Base-by-base conservation (phyloP, 331 rosid genomes). In the Pyrus hybrid region DNA sequence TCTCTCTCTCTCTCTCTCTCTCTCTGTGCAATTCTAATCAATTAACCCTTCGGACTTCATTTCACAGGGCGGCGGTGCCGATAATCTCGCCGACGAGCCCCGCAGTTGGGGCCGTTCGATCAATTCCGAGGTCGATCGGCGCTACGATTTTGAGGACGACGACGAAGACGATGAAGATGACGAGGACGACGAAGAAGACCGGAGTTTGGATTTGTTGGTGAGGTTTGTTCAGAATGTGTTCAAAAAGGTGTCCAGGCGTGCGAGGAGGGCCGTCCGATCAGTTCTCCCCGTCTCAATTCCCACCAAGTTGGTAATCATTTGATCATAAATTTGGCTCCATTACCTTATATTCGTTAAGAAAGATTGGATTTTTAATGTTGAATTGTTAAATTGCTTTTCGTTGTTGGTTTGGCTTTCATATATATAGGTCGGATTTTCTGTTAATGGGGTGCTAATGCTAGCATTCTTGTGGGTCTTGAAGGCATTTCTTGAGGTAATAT, bases 401-500 rank as follows among this genome's bases (percentile, higher is more conserved):
- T 28, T n/a, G 30, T 54, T 1, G 30, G 7, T 26, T 63, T 7
- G 37, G 8, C 4, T 61, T 60, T 30, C 17, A 8, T 29, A 17
- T 9, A 6, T 63, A 22, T 80, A 89, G 97, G 89, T 91, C 23
- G 87, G 87, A 13, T 92, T 92, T 84, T 89, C 96, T 37, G 93
- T 89, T 16, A 84, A 92, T 68, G 97, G 96, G n/a, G 82, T 90
- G 70, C 80, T 92, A 30, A 41, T 89, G 65, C 86, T 92, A 62
- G 86, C 96, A 8, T 90, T 80, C 75, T 63, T 92, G 83, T 92
- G 93, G 96, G 43, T 92, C 79, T 75, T 82, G 79, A 92, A 86
- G 90, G 96, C 93, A n/a, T 90, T 92, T 83, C 93, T 92, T 66
- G 90, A 88, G 96, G 97, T 92, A 85, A 35, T 14, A 37, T 9